Conservation (phyloP, 768 basidiomycete genomes). For the Boletus pseudo-olivaceus region DNA sequence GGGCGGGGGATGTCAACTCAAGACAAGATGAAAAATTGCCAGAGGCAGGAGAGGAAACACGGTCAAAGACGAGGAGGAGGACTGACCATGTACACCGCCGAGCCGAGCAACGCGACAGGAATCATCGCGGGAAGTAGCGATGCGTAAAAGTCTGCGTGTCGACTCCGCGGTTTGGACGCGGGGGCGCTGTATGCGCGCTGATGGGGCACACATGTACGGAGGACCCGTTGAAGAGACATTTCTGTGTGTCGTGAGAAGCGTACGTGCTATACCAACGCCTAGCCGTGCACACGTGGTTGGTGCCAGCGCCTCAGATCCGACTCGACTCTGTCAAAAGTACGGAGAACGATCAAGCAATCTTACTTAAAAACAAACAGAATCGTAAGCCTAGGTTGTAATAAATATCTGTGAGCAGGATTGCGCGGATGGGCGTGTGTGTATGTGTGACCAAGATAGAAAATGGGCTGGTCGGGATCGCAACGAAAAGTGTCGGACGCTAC, state of each 20-base stretch:
- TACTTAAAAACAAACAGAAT: too few species aligned
- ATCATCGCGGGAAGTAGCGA: slow-evolving; percentile 73
- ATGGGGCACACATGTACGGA: neutral
- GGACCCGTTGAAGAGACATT: neutral
- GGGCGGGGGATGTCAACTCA: neutral
- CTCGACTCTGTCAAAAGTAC: neutral
- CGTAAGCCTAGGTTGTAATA: neutral
- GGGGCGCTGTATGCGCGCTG: slow-evolving; percentile 9
- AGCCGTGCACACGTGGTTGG: neutral
- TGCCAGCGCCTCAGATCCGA: too few species aligned
- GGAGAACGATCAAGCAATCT: neutral
- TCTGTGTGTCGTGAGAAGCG: neutral
- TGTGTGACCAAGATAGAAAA: slow-evolving; percentile 12
- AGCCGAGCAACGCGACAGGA: slow-evolving; percentile 73
- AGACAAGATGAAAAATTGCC: neutral
- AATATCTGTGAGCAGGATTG: neutral
- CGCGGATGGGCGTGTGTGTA: slow-evolving; percentile 7
- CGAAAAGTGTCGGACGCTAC: neutral
- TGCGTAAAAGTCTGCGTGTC: slow-evolving; percentile 66
- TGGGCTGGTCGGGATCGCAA: slow-evolving; percentile 6
- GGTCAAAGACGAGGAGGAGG: neutral
- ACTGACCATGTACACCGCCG: slow-evolving; percentile 71
- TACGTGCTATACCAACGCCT: too few species aligned
- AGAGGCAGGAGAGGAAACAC: neutral
- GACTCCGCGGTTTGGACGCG: slow-evolving; percentile 30